A percentile compares a stretch with the other conserved stretches of the same genome.
phyloP scores from a whole-genome alignment of 176 grass and related monocot species.

The Olyra latifolia region DNA sequence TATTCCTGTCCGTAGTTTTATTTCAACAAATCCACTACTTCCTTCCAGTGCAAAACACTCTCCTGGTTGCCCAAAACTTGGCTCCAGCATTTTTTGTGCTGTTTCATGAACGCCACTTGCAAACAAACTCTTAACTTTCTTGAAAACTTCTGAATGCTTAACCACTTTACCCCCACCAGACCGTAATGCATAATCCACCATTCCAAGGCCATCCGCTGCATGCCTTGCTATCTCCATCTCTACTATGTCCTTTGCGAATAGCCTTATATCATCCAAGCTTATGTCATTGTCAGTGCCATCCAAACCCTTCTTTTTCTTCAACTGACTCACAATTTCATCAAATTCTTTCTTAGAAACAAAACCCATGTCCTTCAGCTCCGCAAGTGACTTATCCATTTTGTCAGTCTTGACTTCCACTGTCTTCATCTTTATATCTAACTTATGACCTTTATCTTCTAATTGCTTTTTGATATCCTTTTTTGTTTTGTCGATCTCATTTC shows the following conservation, averaged over 20 bases:
- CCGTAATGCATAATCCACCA: slow-evolving; percentile 87
- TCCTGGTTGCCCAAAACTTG: slow-evolving; percentile 95
- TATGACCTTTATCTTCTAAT: slow-evolving; percentile 59
- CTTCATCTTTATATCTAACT: slow-evolving; percentile 56
- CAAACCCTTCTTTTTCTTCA: slow-evolving; percentile 58
- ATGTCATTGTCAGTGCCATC: slow-evolving; percentile 32
- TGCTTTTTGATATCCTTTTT: slow-evolving; percentile 52
- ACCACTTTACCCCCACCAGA: slow-evolving; percentile 79
- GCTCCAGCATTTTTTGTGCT: slow-evolving; percentile 84
- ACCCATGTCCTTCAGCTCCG: slow-evolving; percentile 57
- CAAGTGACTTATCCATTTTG: slow-evolving; percentile 61
- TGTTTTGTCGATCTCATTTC: slow-evolving; percentile 55
- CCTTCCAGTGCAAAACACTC: slow-evolving; percentile 91
- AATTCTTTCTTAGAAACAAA: slow-evolving; percentile 82
- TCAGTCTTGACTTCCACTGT: slow-evolving; percentile 63
- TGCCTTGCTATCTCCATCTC: slow-evolving; percentile 87
- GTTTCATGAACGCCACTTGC: slow-evolving; percentile 23
- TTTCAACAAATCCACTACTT: slow-evolving; percentile 76
- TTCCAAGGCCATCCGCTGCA: slow-evolving; percentile 89
- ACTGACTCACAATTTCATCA: slow-evolving; percentile 57
- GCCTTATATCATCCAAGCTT: slow-evolving; percentile 72
- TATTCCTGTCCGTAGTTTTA: slow-evolving; percentile 70
- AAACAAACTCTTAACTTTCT: slow-evolving; percentile 29
- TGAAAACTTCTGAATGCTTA: slow-evolving; percentile 68
- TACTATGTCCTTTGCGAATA: slow-evolving; percentile 83